Evolutionary conservation across 805 yeast genomes (phyloP).

Genomic region (Saccharomycopsis fodiens): DNA sequence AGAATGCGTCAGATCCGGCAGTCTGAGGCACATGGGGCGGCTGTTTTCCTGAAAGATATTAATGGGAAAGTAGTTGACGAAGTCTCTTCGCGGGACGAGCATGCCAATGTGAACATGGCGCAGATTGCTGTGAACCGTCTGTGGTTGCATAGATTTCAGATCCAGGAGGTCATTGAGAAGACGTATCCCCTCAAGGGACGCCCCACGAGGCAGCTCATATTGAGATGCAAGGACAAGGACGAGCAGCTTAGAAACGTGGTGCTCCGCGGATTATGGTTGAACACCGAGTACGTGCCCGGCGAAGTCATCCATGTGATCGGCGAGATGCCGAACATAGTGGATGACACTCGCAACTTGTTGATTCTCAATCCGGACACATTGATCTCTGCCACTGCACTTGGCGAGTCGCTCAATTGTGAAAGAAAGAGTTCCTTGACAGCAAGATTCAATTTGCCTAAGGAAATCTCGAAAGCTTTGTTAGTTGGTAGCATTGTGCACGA

Average conservation of each 20-base stretch:
- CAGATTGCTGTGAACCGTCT: conserved; percentile 13
- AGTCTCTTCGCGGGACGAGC: conserved; percentile 8
- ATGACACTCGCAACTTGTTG: conserved; percentile 51
- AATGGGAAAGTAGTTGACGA: background rate
- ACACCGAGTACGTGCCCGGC: conserved; percentile 37
- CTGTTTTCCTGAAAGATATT: conserved; percentile 9
- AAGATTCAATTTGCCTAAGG: conserved; percentile 55
- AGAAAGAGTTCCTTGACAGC: conserved; percentile 59
- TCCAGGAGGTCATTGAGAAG: conserved; percentile 6
- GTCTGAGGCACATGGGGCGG: conserved; percentile 7
- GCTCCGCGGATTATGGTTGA: conserved; percentile 55
- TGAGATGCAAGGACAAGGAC: conserved; percentile 41
- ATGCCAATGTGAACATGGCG: conserved; percentile 12
- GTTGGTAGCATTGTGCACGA: conserved; percentile 82
- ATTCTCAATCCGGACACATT: conserved; percentile 80
- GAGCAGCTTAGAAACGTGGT: conserved; percentile 34
- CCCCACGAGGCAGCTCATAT: conserved; percentile 25
- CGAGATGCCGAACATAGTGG: conserved; percentile 32
- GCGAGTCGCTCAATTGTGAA: conserved; percentile 68
- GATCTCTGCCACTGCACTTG: conserved; percentile 72
- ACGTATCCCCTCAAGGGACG: conserved; percentile 11
- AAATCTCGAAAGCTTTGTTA: conserved; percentile 53
- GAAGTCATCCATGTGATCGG: conserved; percentile 62
- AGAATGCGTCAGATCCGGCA: conserved; percentile 1
- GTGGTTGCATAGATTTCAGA: conserved; percentile 20